Base-by-base conservation (phyloP, 1,139 yeast species). In the Zygoascus meyerae region DNA sequence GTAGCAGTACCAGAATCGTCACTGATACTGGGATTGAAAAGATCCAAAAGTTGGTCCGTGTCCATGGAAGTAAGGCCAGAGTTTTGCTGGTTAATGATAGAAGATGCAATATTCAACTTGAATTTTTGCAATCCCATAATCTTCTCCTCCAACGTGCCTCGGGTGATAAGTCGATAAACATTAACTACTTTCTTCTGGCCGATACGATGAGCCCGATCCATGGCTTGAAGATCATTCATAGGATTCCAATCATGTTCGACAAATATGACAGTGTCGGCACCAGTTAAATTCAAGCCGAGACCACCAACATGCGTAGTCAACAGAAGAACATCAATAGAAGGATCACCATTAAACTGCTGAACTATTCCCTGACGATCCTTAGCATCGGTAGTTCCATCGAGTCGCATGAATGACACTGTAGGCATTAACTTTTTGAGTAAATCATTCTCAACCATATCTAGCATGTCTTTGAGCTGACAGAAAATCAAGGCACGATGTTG, bases 201-300 rank as follows among this genome's bases (percentile, higher is more conserved):
- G 56, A 94, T 79, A 65, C 99, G 77, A 67, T 94, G 99, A 0
- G 98, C 98, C 61, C 99, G 77, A 64, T 94, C 99, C 99, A 94
- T 94, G 0, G 99, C 99, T 65, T 94, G 99, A 51, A 94, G 73
- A 71, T 94, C 99, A 62, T 89, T 92, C 99, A 94, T 94, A 18
- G 99, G 98, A 64, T 94, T 94, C 99, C 99, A 94, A 66, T 94
- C 99, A 62, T 94, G 99, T 62, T 94, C 99, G 34, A 94, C 95
- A 69, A 94, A 94, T 11, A 94, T 92, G 44, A 94, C 99, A 0
- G 98, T 94, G 63, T 94, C 99, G 0, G 98, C 98, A 53, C 99
- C 98, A 0, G 99, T 94, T 64, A 94, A 74, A 63, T 94, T 94
- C 61, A 94, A 79, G 10, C 99, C 99, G 51, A 94, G 75, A 18